Percentiles rank a stretch among this genome's conserved stretches.
Evolutionary conservation across 495 filamentous ascomycete genomes (phyloP).

Genomic region (Penicillium arizonense): DNA sequence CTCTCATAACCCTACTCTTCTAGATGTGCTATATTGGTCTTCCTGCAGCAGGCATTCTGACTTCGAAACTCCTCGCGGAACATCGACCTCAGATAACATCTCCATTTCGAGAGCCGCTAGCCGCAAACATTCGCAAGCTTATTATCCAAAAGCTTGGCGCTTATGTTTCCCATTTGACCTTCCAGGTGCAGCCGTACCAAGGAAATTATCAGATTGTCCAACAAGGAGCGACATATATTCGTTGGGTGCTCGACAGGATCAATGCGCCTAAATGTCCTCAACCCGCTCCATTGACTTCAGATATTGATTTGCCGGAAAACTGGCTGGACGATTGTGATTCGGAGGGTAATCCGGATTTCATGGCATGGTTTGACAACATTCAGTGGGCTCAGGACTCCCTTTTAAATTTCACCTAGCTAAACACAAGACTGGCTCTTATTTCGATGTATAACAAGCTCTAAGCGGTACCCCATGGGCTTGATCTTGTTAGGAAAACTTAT

Average conservation of each 20-base stretch:
- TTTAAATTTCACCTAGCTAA: neutral
- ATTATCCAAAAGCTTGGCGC: neutral
- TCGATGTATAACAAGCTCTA: too few species aligned
- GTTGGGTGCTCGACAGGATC: neutral
- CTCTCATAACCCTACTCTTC: neutral
- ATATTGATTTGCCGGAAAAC: neutral
- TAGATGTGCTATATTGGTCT: conserved; percentile 12
- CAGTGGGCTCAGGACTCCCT: neutral
- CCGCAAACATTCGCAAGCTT: neutral
- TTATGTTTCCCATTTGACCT: neutral
- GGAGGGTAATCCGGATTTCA: neutral
- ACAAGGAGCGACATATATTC: neutral
- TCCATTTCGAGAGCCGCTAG: neutral
- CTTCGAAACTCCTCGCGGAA: neutral
- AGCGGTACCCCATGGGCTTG: too few species aligned
- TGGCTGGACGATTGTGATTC: neutral
- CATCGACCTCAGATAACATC: neutral
- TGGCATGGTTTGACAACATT: neutral
- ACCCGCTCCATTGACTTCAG: neutral
- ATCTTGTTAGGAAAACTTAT: too few species aligned
- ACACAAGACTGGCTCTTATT: too few species aligned
- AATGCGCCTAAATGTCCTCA: neutral
- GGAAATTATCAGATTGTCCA: neutral
- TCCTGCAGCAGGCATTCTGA: conserved; percentile 8
- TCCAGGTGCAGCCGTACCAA: neutral